These are phyloP conservation scores for Rhododendron ferrugineum DNA, from an alignment of 148 eudicot genomes.

Conservation along the genomic window DNA sequence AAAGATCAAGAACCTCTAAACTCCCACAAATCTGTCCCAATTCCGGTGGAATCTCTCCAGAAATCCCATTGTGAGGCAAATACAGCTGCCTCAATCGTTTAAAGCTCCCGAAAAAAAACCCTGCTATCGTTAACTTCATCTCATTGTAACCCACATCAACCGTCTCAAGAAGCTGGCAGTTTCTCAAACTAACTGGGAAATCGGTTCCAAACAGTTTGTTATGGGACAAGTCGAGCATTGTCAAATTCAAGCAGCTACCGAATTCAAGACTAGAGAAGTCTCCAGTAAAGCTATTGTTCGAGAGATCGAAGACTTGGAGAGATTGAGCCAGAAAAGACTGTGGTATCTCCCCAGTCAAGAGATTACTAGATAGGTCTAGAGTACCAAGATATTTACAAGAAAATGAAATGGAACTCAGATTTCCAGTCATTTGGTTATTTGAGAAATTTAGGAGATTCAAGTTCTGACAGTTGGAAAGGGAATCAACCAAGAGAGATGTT, in stretches of 20 bases:
- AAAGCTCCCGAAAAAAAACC: constrained; percentile 23
- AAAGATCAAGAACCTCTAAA: constrained; percentile 47
- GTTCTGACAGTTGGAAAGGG: constrained; percentile 34
- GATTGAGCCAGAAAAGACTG: constrained; percentile 6
- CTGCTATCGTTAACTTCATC: constrained; percentile 27
- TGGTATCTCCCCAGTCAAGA: not conserved
- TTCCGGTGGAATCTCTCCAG: constrained; percentile 39
- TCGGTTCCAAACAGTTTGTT: constrained; percentile 27
- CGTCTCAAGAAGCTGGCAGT: constrained; percentile 34
- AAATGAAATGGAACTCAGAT: constrained; percentile 8
- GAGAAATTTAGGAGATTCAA: constrained; percentile 35
- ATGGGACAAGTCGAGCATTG: constrained; percentile 29
- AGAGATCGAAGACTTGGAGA: constrained; percentile 30
- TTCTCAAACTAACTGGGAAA: constrained; percentile 29
- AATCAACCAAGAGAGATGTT: constrained; percentile 15
- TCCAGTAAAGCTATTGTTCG: constrained; percentile 39
- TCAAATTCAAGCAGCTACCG: constrained; percentile 33
- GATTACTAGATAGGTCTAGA: constrained; percentile 24
- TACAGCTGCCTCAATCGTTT: constrained; percentile 25
- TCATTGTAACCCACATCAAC: constrained; percentile 34
- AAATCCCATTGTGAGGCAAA: constrained; percentile 31
- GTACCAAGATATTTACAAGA: constrained; percentile 30
- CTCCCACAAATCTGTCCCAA: constrained; percentile 31
- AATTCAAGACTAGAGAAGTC: constrained; percentile 26
- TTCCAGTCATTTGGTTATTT: constrained; percentile 29